Base-by-base conservation (phyloP, 148 eudicot genomes). In the Beta vulgaris region DNA sequence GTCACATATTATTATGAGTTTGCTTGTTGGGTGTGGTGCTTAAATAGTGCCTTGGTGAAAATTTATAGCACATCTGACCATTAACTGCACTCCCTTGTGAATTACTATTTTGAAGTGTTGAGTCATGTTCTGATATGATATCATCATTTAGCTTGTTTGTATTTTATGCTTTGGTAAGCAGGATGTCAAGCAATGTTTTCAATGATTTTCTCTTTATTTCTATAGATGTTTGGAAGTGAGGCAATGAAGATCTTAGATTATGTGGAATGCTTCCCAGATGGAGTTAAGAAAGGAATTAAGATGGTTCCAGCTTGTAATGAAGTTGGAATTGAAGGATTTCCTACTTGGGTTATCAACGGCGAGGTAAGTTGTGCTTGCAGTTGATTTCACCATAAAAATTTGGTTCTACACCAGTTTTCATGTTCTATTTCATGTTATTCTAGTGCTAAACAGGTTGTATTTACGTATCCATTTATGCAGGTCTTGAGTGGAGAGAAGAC, bases 231-330 rank as follows among this genome's bases (percentile, higher is more conserved):
- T 86, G 98, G 98, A 74, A 86, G 76, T 71, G 97, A 95, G 84
- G 98, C 97, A 23, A 83, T 91, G 68, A 78, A 90, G 84, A 60
- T 83, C 78, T 78, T 95, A 77, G 92, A 95, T 81, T 95, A 95
- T 80, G 90, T 89, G 13, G 97, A 95, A 83, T 95, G 98, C 91
- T 95, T 86, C 73, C 98, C 98, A 18, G 79, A 80, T 83, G 97
- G 98, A 66, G 87, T 87, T 58, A 83, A 60, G 68, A 87, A 84
- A 71, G 97, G 98, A 64, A 79, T 84, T 68, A 59, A 78, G 78
- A 83, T 92, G 35, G 88, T 62, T 43, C 79, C 90, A 46, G 92
- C 88, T 75, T 92, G 97, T 78, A 70, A 72, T 28, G 86, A 82
- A 69, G 83, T 84, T 68, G 77, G 89, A 36, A 83, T 95, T 78